Evolutionary conservation across 257 asterid genomes (phyloP), one percentile per base, ranked within the genome.

Genomic region (Nicotiana benthamiana): DNA sequence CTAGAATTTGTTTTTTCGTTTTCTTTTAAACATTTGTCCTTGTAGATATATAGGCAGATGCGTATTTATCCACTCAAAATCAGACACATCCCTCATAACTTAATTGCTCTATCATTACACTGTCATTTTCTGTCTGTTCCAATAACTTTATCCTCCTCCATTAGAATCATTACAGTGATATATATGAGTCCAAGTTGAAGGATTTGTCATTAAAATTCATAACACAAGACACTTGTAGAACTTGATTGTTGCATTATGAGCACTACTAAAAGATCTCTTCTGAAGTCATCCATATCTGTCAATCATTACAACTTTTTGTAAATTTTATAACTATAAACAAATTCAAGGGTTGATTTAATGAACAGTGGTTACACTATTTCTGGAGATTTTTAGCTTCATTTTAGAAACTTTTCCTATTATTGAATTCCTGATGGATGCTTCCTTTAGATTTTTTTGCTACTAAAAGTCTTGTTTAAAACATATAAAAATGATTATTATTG

Each of bases 271-370:
- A 43, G 59, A 43, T 22, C 77, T 40, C 22, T 20, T 70, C 4
- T 70, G 57, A 43, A 43, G 77, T 70, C 56, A 43, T 43, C 77
- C 77, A 70, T 43, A 22, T 43, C 13, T 81, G 57, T 46, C 83
- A 82, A 82, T 85, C 54, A 85, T 85, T 79, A 79, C 20, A 53
- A 46, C 81, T 36, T 79, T 60, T 28, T 36, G 67, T 65, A 80
- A 16, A 24, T 34, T 8, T 66, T 22, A n/a, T n/a, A 63, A 22
- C 4, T 18, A 52, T 48, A 80, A 67, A 67, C 57, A 40, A 70
- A 43, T 70, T 1, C 20, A 70, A 20, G 27, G 12, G 6, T 6
- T 40, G 20, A n/a, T 16, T 40, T n/a, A 11, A 20, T 40, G 34
- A 30, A 40, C 24, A 40, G 2, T 12, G 20, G 1, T 43, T 70